These are phyloP conservation scores for Nitzschia inconspicua DNA, from an alignment of 108 stramenopile genomes.

Conservation along the genomic window DNA sequence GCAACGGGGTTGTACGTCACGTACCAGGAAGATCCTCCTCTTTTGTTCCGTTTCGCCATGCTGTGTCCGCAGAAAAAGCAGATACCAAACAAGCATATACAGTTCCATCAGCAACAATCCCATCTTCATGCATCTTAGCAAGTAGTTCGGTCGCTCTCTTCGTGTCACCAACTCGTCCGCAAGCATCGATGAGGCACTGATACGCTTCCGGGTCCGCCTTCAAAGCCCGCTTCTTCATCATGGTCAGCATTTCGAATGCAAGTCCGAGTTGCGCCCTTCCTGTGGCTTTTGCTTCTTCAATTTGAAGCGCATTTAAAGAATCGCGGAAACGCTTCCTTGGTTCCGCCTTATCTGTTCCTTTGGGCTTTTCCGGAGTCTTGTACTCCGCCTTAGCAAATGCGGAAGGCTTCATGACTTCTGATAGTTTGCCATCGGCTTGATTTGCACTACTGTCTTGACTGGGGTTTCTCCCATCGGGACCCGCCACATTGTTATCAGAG, in stretches of 20 bases:
- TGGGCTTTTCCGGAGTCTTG: not conserved
- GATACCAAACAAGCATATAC: constrained; percentile 84
- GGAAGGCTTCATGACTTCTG: not conserved
- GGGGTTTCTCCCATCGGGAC: not conserved
- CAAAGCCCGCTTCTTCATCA: constrained; percentile 80
- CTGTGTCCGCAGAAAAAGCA: constrained; percentile 74
- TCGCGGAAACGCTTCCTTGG: constrained; percentile 65
- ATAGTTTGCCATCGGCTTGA: not conserved
- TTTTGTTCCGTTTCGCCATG: constrained; percentile 67
- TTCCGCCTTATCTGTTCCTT: not conserved
- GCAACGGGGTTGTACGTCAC: not conserved
- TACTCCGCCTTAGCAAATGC: too few relatives aligned
- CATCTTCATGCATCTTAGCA: constrained; percentile 81
- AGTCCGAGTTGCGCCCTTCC: constrained; percentile 69
- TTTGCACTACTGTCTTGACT: not conserved
- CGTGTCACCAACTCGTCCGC: constrained; percentile 82
- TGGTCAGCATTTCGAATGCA: constrained; percentile 79
- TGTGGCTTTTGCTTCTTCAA: constrained; percentile 80
- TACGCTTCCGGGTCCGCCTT: constrained; percentile 79
- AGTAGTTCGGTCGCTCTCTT: constrained; percentile 74
- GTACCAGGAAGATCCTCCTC: constrained; percentile 65
- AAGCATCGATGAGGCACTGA: constrained; percentile 81
- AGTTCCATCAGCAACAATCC: constrained; percentile 82
- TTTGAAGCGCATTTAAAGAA: constrained; percentile 62
- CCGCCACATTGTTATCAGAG: not conserved